phyloP scores from a whole-genome alignment of 2,329 filamentous ascomycete species.

The Lachnellula hyalina region DNA sequence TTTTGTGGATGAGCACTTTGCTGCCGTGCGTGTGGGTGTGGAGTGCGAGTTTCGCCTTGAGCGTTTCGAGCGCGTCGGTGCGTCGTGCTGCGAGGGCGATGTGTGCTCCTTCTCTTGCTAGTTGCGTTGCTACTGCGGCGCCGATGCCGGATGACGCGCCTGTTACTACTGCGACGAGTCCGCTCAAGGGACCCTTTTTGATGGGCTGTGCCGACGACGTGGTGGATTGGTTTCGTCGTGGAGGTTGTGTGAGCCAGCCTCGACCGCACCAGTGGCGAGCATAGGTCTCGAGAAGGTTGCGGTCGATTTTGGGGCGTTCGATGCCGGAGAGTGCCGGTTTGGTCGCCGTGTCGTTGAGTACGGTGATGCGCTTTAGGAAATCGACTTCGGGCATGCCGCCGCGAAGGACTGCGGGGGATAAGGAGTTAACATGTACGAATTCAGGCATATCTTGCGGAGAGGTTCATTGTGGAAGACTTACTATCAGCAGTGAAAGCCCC shows the following conservation, averaged over 20 bases:
- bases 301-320: conserved; percentile 63
- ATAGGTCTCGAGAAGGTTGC: conserved; percentile 68
- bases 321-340: conserved; percentile 52
- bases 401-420: conserved; percentile 48
- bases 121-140: conserved; percentile 63
- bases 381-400: conserved; percentile 75
- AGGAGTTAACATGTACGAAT: background rate
- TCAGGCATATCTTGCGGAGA: too few species aligned
- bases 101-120: conserved; percentile 66
- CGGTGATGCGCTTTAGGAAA: conserved; percentile 64
- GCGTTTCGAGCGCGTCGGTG: conserved; percentile 58
- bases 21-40: conserved; percentile 38
- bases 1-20: conserved; percentile 63
- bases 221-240: conserved; percentile 44
- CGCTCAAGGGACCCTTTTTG: conserved; percentile 55
- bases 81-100: conserved; percentile 69
- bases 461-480: background rate
- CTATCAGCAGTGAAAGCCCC: conserved; percentile 71
- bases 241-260: conserved; percentile 66
- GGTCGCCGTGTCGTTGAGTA: conserved; percentile 67
- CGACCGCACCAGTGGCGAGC: conserved; percentile 74
- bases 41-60: conserved; percentile 55
- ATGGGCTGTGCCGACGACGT: conserved; percentile 38
- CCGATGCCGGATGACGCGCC: conserved; percentile 77
- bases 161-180: conserved; percentile 69